phyloP scores from a whole-genome alignment of 2,329 filamentous ascomycete genomes.

The Cladosporium sp. region DNA sequence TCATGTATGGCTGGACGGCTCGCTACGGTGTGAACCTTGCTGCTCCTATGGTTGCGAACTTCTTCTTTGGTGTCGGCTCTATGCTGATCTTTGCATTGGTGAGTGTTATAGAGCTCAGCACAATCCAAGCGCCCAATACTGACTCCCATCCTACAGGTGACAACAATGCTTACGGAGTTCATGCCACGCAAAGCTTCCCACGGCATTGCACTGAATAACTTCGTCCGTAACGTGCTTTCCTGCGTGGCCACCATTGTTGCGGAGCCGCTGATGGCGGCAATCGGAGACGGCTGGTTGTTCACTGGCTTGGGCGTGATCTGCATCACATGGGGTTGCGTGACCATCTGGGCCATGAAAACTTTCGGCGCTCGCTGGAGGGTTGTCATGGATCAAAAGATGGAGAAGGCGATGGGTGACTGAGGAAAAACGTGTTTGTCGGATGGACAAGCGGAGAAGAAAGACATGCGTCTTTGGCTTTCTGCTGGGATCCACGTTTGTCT shows the following conservation, averaged over 20 bases:
- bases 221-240: conserved; percentile 71
- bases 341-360: conserved; percentile 32
- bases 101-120: neutral
- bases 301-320: conserved; percentile 45
- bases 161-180: conserved; percentile 82
- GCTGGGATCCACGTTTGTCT: no score
- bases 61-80: conserved; percentile 63
- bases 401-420: conserved; percentile 26
- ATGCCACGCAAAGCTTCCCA: conserved; percentile 66
- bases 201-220: conserved; percentile 77
- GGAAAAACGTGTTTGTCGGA: neutral
- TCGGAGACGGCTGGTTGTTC: conserved; percentile 73
- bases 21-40: conserved; percentile 49
- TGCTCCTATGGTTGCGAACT: conserved; percentile 31
- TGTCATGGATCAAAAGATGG: conserved; percentile 27
- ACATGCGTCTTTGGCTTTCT: no score
- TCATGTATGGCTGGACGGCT: conserved; percentile 74
- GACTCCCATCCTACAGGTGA: conserved; percentile 34
- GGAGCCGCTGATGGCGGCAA: conserved; percentile 63
- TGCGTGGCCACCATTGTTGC: conserved; percentile 67
- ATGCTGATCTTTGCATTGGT: conserved; percentile 71
- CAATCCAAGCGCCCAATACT: neutral
- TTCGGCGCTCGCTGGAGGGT: conserved; percentile 30
- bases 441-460: no score
- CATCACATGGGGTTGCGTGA: conserved; percentile 23